These are phyloP conservation scores for Mucor piriformis DNA, from an alignment of 371 early-diverging fungal species.

Conservation along the genomic window DNA sequence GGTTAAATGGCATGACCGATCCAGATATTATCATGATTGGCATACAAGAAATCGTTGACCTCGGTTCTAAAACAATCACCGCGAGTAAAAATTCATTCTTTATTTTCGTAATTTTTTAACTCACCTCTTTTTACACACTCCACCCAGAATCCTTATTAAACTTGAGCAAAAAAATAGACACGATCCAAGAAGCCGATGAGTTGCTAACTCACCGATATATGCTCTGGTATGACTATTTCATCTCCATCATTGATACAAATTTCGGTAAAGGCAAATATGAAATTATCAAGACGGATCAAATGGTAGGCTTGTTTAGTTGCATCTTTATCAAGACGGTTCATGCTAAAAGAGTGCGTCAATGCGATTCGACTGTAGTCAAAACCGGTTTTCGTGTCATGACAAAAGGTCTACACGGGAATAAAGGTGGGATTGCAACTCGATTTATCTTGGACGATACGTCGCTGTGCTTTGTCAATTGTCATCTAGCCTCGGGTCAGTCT, in stretches of 20 bases:
- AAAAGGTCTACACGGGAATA: conserved; percentile 75
- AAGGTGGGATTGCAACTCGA: conserved; percentile 80
- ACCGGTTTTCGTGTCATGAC: conserved; percentile 81
- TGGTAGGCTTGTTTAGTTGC: conserved; percentile 83
- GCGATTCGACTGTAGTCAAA: conserved; percentile 60
- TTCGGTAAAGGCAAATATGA: conserved; percentile 49
- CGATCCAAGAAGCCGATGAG: conserved; percentile 40
- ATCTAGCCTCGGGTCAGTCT: conserved; percentile 79
- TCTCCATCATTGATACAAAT: conserved; percentile 34
- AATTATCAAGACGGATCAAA: conserved; percentile 65
- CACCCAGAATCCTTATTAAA: conserved; percentile 2
- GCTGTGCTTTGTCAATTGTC: conserved; percentile 80
- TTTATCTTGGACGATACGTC: conserved; percentile 72
- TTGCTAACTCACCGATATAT: conserved; percentile 57
- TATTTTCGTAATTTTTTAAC: not conserved
- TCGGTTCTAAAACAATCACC: conserved; percentile 66
- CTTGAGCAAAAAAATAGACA: conserved; percentile 40
- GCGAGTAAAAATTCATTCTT: conserved; percentile 45
- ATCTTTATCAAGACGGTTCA: conserved; percentile 63
- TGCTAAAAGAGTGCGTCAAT: conserved; percentile 24
- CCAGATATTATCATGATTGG: conserved; percentile 80
- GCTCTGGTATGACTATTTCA: conserved; percentile 70
- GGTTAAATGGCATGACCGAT: conserved; percentile 49
- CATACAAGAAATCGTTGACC: conserved; percentile 81
- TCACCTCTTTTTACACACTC: not conserved